These are phyloP conservation scores for Golubevia sp. DNA, from an alignment of 1,284 basidiomycete species.

Conservation along the genomic window DNA sequence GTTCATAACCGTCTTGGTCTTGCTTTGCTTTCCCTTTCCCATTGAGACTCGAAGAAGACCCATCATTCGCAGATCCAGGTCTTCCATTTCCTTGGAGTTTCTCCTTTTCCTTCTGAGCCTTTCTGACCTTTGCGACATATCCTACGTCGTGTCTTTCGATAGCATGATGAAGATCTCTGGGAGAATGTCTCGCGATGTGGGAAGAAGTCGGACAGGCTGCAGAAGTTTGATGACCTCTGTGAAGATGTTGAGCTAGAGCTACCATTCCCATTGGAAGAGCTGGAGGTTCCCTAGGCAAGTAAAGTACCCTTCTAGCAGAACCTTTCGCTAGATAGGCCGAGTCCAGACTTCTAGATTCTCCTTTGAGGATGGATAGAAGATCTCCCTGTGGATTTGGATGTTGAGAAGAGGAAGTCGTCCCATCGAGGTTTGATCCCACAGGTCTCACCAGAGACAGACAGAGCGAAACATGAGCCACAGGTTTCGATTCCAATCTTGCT, in stretches of 20 bases:
- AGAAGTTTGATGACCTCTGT: slow-evolving; percentile 31
- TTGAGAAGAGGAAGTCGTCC: background rate
- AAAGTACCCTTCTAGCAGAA: slow-evolving; percentile 26
- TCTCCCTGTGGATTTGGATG: background rate
- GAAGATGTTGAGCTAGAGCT: slow-evolving; percentile 32
- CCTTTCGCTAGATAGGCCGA: slow-evolving; percentile 28
- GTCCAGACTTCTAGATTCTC: slow-evolving; percentile 28
- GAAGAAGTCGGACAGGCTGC: slow-evolving; percentile 35
- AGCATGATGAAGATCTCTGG: slow-evolving; percentile 38
- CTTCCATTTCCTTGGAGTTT: background rate
- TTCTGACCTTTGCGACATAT: slow-evolving; percentile 22
- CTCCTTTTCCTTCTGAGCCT: background rate
- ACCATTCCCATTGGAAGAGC: slow-evolving; percentile 25
- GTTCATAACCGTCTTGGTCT: slow-evolving; percentile 7
- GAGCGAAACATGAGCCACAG: slow-evolving; percentile 27
- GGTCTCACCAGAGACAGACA: slow-evolving; percentile 25
- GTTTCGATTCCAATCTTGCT: slow-evolving; percentile 1
- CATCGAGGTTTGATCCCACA: background rate
- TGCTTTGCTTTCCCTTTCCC: background rate
- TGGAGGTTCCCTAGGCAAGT: slow-evolving; percentile 27
- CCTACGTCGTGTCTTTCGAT: slow-evolving; percentile 38
- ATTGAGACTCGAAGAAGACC: background rate
- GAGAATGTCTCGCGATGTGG: slow-evolving; percentile 31
- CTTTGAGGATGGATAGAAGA: slow-evolving; percentile 14
- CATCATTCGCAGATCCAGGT: background rate